Percentiles rank a stretch among this genome's conserved stretches.
Conservation (phyloP, 208 protist species). For the Leishmania major region DNA sequence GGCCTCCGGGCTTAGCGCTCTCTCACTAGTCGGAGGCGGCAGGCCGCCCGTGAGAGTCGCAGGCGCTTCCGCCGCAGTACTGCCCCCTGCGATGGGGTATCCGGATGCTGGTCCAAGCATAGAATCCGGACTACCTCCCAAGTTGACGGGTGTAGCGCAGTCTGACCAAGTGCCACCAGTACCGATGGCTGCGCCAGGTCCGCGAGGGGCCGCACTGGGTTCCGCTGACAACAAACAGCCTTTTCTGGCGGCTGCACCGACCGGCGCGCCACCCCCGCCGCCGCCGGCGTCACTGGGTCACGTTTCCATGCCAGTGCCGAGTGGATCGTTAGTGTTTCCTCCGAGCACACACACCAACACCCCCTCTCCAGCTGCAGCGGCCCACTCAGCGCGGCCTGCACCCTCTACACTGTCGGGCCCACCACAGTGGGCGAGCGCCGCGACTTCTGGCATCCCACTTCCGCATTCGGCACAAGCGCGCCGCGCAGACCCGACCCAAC, state of each 20-base stretch:
- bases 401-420: neutral
- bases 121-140: neutral
- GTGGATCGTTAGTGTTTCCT: neutral
- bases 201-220: neutral
- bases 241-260: neutral
- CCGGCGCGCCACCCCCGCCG: neutral
- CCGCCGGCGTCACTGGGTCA: neutral
- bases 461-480: slow-evolving; percentile 4
- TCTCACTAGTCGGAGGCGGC: neutral
- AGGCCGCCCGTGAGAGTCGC: neutral
- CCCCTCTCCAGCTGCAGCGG: neutral
- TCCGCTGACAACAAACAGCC: neutral
- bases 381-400: neutral
- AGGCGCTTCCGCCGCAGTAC: neutral
- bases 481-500: slow-evolving; percentile 3
- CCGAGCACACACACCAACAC: neutral
- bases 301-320: neutral
- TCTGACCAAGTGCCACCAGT: neutral
- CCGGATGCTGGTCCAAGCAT: neutral
- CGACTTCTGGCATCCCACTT: neutral
- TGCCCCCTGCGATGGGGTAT: neutral
- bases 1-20: neutral
- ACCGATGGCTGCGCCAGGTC: neutral
- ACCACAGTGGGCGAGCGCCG: neutral
- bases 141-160: neutral